Evolutionary conservation across 345 rosid species (phyloP).

Genomic region (Atalantia buxifolia): DNA sequence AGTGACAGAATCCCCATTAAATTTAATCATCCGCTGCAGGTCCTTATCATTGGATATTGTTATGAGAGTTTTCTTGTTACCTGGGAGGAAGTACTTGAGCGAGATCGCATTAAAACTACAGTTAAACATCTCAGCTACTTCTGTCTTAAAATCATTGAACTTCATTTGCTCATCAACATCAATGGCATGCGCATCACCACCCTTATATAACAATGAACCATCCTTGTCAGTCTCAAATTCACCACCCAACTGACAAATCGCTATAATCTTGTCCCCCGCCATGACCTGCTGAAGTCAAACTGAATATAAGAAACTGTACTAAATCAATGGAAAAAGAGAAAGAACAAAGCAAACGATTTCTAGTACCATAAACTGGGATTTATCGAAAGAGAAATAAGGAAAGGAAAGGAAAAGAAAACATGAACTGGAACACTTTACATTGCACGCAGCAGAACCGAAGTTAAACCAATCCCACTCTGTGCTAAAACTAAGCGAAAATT

Average conservation of each 20-base stretch:
- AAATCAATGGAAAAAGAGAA: background rate
- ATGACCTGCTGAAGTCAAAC: slow-evolving; percentile 39
- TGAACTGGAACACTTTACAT: background rate
- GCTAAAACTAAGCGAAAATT: background rate
- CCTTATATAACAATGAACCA: slow-evolving; percentile 46
- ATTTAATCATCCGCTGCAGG: slow-evolving; percentile 58
- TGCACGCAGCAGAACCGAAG: background rate
- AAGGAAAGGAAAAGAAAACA: background rate
- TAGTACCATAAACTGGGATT: background rate
- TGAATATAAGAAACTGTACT: background rate
- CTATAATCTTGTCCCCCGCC: slow-evolving; percentile 62
- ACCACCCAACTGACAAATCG: slow-evolving; percentile 69
- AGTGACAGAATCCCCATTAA: slow-evolving; percentile 51
- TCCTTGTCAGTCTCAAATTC: slow-evolving; percentile 46
- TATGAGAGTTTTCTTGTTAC: slow-evolving; percentile 78
- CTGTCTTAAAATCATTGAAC: slow-evolving; percentile 56
- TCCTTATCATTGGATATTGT: slow-evolving; percentile 71
- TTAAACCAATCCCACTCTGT: background rate
- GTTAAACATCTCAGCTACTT: slow-evolving; percentile 66
- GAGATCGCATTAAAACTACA: slow-evolving; percentile 38
- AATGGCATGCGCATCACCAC: slow-evolving; percentile 71
- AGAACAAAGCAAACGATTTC: background rate
- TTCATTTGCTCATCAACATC: slow-evolving; percentile 51
- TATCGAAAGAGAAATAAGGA: too few species aligned
- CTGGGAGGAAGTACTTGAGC: slow-evolving; percentile 84